phyloP scores from a whole-genome alignment of 805 yeast species.

The Kodamaea nitidulidarum region DNA sequence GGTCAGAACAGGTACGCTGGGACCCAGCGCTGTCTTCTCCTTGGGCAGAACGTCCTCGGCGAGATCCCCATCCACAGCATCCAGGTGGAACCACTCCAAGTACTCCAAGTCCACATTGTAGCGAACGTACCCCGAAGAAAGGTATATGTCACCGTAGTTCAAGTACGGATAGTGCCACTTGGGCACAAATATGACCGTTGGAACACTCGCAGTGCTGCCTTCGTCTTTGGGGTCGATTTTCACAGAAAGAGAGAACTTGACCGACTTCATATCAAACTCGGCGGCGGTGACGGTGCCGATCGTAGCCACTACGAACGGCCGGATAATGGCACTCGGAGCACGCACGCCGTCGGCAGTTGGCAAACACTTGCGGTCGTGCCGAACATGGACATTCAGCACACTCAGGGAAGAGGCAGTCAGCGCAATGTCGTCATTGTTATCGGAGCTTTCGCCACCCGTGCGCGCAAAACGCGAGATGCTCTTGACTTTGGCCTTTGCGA shows the following conservation, averaged over 20 bases:
- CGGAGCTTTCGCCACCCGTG: background rate
- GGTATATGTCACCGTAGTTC: constrained; percentile 44
- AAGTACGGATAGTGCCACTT: constrained; percentile 59
- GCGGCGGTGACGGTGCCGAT: constrained; percentile 54
- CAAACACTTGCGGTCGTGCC: constrained; percentile 31
- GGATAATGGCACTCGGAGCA: constrained; percentile 66
- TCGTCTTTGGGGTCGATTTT: constrained; percentile 15
- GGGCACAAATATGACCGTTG: constrained; percentile 69
- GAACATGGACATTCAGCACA: constrained; percentile 19
- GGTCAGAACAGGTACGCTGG: too few species aligned
- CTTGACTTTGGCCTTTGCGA: constrained; percentile 1
- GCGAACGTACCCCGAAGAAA: constrained; percentile 54
- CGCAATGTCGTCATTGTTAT: background rate
- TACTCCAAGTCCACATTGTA: constrained; percentile 50
- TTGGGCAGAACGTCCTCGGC: constrained; percentile 7
- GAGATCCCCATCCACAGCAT: constrained; percentile 13
- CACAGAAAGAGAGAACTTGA: constrained; percentile 48
- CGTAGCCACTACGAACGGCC: constrained; percentile 71
- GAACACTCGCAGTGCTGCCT: constrained; percentile 15
- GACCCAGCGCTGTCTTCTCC: background rate
- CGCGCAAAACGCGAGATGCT: too few species aligned
- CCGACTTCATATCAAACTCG: constrained; percentile 53
- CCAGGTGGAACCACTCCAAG: constrained; percentile 68
- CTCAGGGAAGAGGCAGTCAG: constrained; percentile 13
- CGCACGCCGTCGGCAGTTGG: constrained; percentile 61